Base-by-base conservation (phyloP, 2,329 filamentous ascomycete species). In the Daldinia sp. region DNA sequence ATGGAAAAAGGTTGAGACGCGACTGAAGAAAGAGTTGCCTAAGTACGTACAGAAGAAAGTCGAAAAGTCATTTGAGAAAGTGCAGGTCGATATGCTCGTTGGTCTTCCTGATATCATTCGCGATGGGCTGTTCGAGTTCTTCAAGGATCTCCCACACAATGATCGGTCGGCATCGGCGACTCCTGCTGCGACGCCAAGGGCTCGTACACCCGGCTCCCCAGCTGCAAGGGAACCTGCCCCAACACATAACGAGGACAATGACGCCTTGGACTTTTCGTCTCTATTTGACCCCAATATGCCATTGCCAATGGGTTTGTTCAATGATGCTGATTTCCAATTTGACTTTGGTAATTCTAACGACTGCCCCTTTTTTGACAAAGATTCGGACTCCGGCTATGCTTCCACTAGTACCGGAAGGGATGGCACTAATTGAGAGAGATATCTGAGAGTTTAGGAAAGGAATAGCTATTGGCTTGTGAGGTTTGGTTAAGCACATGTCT, bases 311-410 rank as follows among this genome's bases (percentile, higher is more conserved):
- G 64, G 59, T 35, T 55, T 51, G 37, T 54, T 67, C 3, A 55
- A 60, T 2, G 65, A 70, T 7, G 54, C 73, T 35, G 67, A 76
- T 58, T 71, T 68, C 4, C 51, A 63, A 2, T 69, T 69, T 41
- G 63, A 67, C 10, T 54, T 64, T 33, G 59, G 66, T n/a, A 58
- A 42, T 26, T 44, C 58, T 6, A 26, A 37, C 9, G 69, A 71
- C 9, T 73, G 64, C 28, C 64, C 58, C 50, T 33, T 30, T 46
- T 42, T 64, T 15, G 74, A 76, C 6, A 73, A 73, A 28, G 62
- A 68, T n/a, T 75, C 71, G 3, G 76, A 78, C 60, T 78, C 74
- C n/a, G 75, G 76, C 1, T 77, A 77, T 60, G 71, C 69, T 59
- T 77, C 74, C 6, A 75, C 69, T 44, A 69, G 69, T 37, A 74